Percentiles rank a stretch among this genome's conserved stretches.
phyloP scores from a whole-genome alignment of 192 early-diverging fungal species.

The Kappamyces sp. region DNA sequence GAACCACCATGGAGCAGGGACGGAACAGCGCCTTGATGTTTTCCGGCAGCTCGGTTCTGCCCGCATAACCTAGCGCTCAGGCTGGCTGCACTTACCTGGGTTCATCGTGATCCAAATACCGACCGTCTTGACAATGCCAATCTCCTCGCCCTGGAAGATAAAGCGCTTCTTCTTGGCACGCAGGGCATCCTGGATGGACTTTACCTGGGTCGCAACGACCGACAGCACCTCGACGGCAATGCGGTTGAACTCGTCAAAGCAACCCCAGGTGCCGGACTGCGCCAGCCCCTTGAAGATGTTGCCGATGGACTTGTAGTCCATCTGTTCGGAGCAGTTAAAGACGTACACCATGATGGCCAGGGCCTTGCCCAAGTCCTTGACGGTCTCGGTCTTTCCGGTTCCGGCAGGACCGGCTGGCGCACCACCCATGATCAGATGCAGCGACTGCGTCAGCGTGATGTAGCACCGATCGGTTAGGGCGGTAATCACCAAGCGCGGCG shows the following conservation, averaged over 20 bases:
- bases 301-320: slow-evolving; percentile 65
- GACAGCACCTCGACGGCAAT: slow-evolving; percentile 62
- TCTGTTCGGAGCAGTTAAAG: slow-evolving; percentile 64
- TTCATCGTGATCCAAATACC: slow-evolving; percentile 64
- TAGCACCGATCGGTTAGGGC: slow-evolving; percentile 63
- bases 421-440: slow-evolving; percentile 63
- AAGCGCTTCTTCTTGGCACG: slow-evolving; percentile 60
- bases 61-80: slow-evolving; percentile 40
- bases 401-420: slow-evolving; percentile 56
- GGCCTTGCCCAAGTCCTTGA: slow-evolving; percentile 62
- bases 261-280: slow-evolving; percentile 61
- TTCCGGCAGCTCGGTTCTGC: slow-evolving; percentile 60
- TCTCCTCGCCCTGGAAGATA: slow-evolving; percentile 65
- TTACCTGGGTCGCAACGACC: slow-evolving; percentile 62
- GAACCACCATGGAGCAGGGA: slow-evolving; percentile 61
- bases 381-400: slow-evolving; percentile 48
- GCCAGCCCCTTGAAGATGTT: slow-evolving; percentile 66
- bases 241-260: slow-evolving; percentile 64
- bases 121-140: slow-evolving; percentile 48
- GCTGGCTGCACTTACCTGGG: slow-evolving; percentile 26
- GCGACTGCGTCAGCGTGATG: slow-evolving; percentile 58
- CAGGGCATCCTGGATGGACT: slow-evolving; percentile 60
- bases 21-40: slow-evolving; percentile 65
- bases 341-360: slow-evolving; percentile 66
- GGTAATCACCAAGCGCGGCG: slow-evolving; percentile 59